These are phyloP conservation scores for Trapa incisa DNA, from an alignment of 345 rosid genomes.

Conservation along the genomic window DNA sequence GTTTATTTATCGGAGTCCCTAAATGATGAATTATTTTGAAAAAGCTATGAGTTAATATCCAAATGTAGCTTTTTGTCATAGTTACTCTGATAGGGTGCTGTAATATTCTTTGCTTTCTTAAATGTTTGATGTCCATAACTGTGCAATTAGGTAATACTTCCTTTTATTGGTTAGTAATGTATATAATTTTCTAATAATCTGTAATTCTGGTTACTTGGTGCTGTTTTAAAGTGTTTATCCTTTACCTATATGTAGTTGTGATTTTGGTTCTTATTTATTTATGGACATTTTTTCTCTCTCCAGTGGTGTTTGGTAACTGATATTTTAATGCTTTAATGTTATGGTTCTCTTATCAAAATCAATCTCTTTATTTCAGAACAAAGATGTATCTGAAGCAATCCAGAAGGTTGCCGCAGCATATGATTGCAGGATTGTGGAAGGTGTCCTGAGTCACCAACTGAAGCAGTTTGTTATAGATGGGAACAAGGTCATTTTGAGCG, in stretches of 20 bases:
- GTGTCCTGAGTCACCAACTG: conserved; percentile 92
- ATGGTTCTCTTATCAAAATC: background rate
- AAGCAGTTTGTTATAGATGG: conserved; percentile 88
- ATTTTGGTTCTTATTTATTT: no score
- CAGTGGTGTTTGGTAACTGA: background rate
- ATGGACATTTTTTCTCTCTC: background rate
- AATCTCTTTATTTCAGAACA: conserved; percentile 46
- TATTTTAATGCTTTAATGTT: background rate
- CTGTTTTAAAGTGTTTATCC: no score
- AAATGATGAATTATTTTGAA: background rate
- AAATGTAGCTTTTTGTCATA: background rate
- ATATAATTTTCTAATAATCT: no score
- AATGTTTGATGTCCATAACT: no score
- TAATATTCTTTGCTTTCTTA: no score
- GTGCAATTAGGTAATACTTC: no score
- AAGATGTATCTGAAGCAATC: conserved; percentile 85
- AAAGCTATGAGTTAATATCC: background rate
- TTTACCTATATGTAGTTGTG: no score
- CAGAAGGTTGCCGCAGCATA: conserved; percentile 92
- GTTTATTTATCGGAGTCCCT: background rate
- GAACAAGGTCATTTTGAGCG: conserved; percentile 63
- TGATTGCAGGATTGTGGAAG: conserved; percentile 97
- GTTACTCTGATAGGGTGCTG: background rate
- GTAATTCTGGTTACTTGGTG: no score
- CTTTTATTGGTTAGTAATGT: no score